Conservation (phyloP, 306 rosid genomes). For the Cucurbita pepo region DNA sequence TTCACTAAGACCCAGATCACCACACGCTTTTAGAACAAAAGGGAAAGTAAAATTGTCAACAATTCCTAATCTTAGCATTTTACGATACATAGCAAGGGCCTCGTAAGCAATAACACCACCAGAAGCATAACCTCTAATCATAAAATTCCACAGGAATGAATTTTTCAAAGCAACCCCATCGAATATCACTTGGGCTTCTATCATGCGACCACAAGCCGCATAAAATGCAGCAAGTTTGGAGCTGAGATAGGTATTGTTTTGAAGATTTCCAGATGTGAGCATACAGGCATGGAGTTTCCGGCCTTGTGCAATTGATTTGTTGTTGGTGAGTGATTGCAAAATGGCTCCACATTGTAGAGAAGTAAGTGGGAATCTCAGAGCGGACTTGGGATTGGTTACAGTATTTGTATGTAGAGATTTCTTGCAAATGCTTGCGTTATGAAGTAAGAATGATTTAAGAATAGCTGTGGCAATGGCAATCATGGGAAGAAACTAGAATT, state of each 20-base stretch:
- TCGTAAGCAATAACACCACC: slow-evolving; percentile 5
- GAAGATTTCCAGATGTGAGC: slow-evolving; percentile 25
- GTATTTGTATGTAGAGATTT: slow-evolving; percentile 4
- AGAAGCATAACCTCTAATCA: slow-evolving; percentile 41
- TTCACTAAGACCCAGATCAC: slow-evolving; percentile 23
- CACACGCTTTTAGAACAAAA: slow-evolving; percentile 46
- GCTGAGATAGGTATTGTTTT: slow-evolving; percentile 22
- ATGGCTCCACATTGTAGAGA: slow-evolving; percentile 43
- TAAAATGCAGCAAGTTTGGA: slow-evolving; percentile 46
- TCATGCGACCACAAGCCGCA: slow-evolving; percentile 26
- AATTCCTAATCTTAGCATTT: slow-evolving; percentile 24
- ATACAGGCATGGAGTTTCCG: slow-evolving; percentile 32
- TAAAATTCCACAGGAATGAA: slow-evolving; percentile 34
- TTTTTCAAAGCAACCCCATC: slow-evolving; percentile 18
- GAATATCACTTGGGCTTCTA: slow-evolving; percentile 27
- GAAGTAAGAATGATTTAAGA: slow-evolving; percentile 6
- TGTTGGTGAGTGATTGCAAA: slow-evolving; percentile 30
- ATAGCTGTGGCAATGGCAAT: slow-evolving; percentile 5
- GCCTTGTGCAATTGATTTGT: slow-evolving; percentile 23
- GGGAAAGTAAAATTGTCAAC: slow-evolving; percentile 46
- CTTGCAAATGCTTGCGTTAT: neutral
- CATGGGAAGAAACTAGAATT: slow-evolving; percentile 11
- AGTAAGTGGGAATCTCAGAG: slow-evolving; percentile 8
- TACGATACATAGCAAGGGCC: slow-evolving; percentile 28
- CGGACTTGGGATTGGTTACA: neutral